A percentile compares a stretch with the other conserved stretches of the same genome.
Conservation (phyloP, 768 basidiomycete species). For the Suillus weaverae region DNA sequence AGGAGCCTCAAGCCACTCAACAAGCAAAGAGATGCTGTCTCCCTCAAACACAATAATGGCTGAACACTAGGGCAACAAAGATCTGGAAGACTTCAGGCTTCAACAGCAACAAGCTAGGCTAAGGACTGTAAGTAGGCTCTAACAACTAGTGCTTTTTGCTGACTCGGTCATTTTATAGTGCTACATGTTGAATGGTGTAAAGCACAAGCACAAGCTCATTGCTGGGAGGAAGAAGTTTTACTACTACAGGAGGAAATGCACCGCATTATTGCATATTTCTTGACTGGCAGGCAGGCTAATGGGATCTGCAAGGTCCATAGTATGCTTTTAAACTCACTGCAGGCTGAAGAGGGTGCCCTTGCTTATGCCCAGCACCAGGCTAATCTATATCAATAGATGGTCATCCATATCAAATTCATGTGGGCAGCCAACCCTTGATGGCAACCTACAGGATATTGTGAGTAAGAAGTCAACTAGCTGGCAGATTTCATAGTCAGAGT, state of each 20-base stretch:
- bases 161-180: background rate
- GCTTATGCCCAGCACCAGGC: background rate
- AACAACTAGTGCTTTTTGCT: background rate
- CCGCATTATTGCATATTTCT: constrained; percentile 9
- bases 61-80: background rate
- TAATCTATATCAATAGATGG: background rate
- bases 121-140: background rate
- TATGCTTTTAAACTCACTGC: background rate
- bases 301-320: background rate
- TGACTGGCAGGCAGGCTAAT: constrained; percentile 9
- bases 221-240: constrained; percentile 12
- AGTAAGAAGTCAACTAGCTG: too few relatives aligned
- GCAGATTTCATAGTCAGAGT: too few relatives aligned
- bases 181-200: constrained; percentile 8
- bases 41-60: too few relatives aligned
- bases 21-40: too few relatives aligned
- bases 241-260: constrained; percentile 14
- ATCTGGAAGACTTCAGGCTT: constrained; percentile 6
- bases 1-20: too few relatives aligned
- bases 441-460: too few relatives aligned
- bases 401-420: too few relatives aligned
- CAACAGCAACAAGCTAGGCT: background rate
- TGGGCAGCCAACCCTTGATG: too few relatives aligned
- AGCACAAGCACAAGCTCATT: background rate
- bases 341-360: background rate